Conservation (phyloP, 768 basidiomycete genomes). For the Cyathus striatus region DNA sequence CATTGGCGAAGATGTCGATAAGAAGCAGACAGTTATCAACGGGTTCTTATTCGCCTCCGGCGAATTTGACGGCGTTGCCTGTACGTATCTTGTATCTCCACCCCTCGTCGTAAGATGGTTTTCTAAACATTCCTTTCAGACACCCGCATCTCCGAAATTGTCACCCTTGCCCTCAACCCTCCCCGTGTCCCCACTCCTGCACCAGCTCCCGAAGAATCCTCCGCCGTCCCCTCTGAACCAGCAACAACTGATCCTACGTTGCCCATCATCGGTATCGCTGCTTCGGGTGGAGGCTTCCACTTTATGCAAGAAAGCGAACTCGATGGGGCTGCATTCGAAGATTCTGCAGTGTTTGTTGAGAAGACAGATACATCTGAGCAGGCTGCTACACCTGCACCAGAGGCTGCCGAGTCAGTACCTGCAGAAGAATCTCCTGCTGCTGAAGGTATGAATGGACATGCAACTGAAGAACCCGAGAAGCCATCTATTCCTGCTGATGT, state of each 20-base stretch:
- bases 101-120: slow-evolving; percentile 4
- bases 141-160: slow-evolving; percentile 55
- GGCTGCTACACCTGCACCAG: slow-evolving; percentile 18
- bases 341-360: slow-evolving; percentile 54
- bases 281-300: slow-evolving; percentile 54
- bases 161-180: slow-evolving; percentile 46
- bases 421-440: too few species aligned
- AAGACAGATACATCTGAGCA: slow-evolving; percentile 29
- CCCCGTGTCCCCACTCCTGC: slow-evolving; percentile 34
- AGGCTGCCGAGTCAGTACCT: slow-evolving; percentile 6
- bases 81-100: slow-evolving; percentile 40
- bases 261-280: slow-evolving; percentile 34
- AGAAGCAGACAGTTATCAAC: slow-evolving; percentile 44
- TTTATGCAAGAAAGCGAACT: slow-evolving; percentile 84
- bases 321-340: slow-evolving; percentile 48
- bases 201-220: slow-evolving; percentile 18
- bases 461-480: slow-evolving; percentile 8
- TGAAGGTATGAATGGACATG: slow-evolving; percentile 25
- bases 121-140: slow-evolving; percentile 32
- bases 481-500: slow-evolving; percentile 11
- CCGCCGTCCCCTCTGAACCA: slow-evolving; percentile 12
- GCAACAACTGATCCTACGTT: slow-evolving; percentile 23
- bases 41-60: slow-evolving; percentile 56
- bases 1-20: slow-evolving; percentile 47
- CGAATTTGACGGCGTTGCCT: slow-evolving; percentile 55